Evolutionary conservation across 2,329 filamentous ascomycete species (phyloP).

Genomic region (Lizonia empirigonia): DNA sequence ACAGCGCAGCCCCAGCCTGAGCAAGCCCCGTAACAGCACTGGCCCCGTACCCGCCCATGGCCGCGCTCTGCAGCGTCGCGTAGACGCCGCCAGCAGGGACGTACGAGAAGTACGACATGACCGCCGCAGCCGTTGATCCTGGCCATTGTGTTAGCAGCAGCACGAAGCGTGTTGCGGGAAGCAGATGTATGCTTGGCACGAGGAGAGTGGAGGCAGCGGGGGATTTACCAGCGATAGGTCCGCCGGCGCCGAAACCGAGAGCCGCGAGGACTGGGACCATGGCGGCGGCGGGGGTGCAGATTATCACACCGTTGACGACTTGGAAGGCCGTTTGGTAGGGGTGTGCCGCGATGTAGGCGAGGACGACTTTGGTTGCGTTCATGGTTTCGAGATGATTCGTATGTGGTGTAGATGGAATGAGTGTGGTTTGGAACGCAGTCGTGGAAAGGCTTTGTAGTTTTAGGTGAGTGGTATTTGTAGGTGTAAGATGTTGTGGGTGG

Average conservation of each 20-base stretch:
- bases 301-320: constrained; percentile 29
- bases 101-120: constrained; percentile 28
- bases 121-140: constrained; percentile 29
- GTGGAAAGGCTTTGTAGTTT: too few relatives aligned
- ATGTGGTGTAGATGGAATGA: not conserved
- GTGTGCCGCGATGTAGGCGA: constrained; percentile 29
- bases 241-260: constrained; percentile 28
- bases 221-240: constrained; percentile 30
- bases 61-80: constrained; percentile 38
- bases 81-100: constrained; percentile 32
- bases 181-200: too few relatives aligned
- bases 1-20: constrained; percentile 27
- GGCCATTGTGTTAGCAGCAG: too few relatives aligned
- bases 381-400: not conserved
- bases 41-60: constrained; percentile 42
- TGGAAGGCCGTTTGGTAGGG: constrained; percentile 35
- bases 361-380: constrained; percentile 12
- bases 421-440: not conserved
- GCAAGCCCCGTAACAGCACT: constrained; percentile 27
- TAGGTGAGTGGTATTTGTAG: too few relatives aligned
- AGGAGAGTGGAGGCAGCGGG: not conserved
- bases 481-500: too few relatives aligned
- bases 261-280: constrained; percentile 30
- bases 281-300: constrained; percentile 30
- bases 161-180: too few relatives aligned